Conservation (phyloP, 129 eudicot species). For the Mikania micrantha region DNA sequence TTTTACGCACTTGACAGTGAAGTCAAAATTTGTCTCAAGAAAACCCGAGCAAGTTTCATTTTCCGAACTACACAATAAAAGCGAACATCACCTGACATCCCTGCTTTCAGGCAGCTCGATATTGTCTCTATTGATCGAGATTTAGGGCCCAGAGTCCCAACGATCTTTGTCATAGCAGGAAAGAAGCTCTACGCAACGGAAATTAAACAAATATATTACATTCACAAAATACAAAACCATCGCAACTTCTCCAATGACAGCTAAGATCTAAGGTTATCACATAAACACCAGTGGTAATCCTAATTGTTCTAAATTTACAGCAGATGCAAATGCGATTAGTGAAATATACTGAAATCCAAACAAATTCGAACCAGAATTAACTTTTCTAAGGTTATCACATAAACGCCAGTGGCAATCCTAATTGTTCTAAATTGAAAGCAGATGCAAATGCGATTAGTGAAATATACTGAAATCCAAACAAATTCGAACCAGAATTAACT, state of each 20-base stretch:
- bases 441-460: neutral
- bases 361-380: too few species aligned
- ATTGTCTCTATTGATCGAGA: conserved; percentile 70
- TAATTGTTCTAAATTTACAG: too few species aligned
- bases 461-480: neutral
- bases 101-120: conserved; percentile 64
- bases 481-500: neutral
- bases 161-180: conserved; percentile 89
- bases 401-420: too few species aligned
- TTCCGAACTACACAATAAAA: neutral
- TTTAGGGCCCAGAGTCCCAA: conserved; percentile 77
- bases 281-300: too few species aligned
- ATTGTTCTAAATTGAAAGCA: too few species aligned
- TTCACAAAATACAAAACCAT: neutral
- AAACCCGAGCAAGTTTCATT: neutral
- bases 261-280: neutral
- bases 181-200: conserved; percentile 51
- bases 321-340: too few species aligned
- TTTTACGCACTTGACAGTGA: too few species aligned
- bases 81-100: conserved; percentile 61
- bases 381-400: too few species aligned
- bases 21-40: conserved; percentile 4
- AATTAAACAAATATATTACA: conserved; percentile 2
- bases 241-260: neutral
- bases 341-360: too few species aligned